These are phyloP conservation scores for Claviceps sp. DNA, from an alignment of 2,329 filamentous ascomycete species.

Conservation along the genomic window DNA sequence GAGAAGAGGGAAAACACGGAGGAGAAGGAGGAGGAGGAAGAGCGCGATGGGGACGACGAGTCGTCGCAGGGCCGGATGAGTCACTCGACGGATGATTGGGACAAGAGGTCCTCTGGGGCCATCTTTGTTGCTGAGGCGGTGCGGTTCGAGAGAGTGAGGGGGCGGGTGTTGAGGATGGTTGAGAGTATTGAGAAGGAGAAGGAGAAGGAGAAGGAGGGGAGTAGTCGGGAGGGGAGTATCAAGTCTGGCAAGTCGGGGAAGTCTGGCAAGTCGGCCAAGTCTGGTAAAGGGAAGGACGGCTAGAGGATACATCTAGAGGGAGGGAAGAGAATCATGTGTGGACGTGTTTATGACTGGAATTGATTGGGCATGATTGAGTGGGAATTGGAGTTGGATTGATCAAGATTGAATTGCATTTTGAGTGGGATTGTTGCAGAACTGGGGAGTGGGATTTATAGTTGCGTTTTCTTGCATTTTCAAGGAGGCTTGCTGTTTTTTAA, in stretches of 20 bases:
- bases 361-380: too few species aligned
- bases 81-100: slow-evolving; percentile 17
- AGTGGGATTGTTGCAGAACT: too few species aligned
- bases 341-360: too few species aligned
- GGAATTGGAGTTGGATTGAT: too few species aligned
- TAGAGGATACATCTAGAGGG: slow-evolving; percentile 9
- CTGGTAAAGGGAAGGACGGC: too few species aligned
- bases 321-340: neutral
- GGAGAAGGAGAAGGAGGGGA: slow-evolving; percentile 7
- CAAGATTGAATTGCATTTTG: too few species aligned
- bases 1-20: neutral
- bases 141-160: slow-evolving; percentile 26
- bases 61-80: slow-evolving; percentile 8
- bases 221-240: slow-evolving; percentile 26
- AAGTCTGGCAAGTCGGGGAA: too few species aligned
- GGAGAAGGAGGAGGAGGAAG: neutral
- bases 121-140: slow-evolving; percentile 35
- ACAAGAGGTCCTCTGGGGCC: slow-evolving; percentile 19
- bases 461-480: too few species aligned
- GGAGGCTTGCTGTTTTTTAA: too few species aligned
- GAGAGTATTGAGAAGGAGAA: slow-evolving; percentile 35
- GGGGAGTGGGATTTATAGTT: too few species aligned
- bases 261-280: too few species aligned
- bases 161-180: slow-evolving; percentile 41
- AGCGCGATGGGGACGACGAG: slow-evolving; percentile 4